Base-by-base conservation (phyloP, 768 basidiomycete genomes). In the Pleurotus pulmonarius region DNA sequence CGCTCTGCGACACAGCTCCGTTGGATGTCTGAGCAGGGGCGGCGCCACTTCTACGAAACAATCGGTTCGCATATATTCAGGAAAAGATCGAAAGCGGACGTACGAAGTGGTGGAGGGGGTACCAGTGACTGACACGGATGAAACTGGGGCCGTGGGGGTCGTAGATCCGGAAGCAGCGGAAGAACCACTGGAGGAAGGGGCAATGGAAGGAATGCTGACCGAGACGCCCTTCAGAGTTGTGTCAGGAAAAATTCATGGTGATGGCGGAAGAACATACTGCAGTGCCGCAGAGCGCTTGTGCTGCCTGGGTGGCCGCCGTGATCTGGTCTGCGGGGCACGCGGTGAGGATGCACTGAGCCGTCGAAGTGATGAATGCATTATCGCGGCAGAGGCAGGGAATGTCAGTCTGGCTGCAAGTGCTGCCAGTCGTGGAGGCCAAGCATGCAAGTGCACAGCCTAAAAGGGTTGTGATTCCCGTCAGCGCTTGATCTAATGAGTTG, bases 281-380 rank as follows among this genome's bases (percentile, higher is more conserved):
- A 12, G 26, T 5, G 2, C 20, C 22, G 22, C 11, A 51, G 44
- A 47, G 47, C 29, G 24, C 37, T 2, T 25, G 22, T 25, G 22
- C 26, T n/a, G 62, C 67, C 8, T 49, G 37, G 4, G 25, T 18
- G 16, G 71, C 71, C 38, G 13, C 67, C 62, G 39, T 64, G 37
- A 55, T n/a, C 43, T 46, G 65, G 64, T 8, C 49, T 59, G 70
- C 29, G 56, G 40, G 41, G 61, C 34, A 56, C 63, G 60, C 37
- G 57, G 52, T 20, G 66, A 60, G 46, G 60, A 64, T 40, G 64
- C 62, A 25, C 59, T 52, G 29, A 57, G 57, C 55, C 54, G 41
- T 13, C 41, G 49, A 24, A 37, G 54, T 24, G 65, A 60, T 56
- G 65, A 58, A 38, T 58, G 26, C 54, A 58, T 25, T 38, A 59